Conservation (phyloP, 805 yeast species). For the Pichia manshurica region DNA sequence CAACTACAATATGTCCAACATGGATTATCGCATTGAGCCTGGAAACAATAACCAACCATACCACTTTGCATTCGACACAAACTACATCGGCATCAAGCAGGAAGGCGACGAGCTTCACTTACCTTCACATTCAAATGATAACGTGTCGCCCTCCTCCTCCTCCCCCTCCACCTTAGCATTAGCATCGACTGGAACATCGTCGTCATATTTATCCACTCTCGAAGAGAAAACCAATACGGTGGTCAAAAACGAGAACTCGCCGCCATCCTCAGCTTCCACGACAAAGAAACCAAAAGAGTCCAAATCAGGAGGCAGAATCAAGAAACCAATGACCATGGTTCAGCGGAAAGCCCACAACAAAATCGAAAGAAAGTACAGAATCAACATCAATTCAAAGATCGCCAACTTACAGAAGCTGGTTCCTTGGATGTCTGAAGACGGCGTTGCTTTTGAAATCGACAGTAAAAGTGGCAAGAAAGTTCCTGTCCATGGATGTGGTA, state of each 20-base stretch:
- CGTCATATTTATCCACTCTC: too few relatives aligned
- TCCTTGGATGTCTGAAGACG: conserved; percentile 60
- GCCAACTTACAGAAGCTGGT: conserved; percentile 61
- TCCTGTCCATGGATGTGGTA: too few relatives aligned
- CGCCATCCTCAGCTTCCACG: background rate
- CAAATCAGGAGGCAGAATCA: conserved; percentile 14
- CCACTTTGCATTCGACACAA: background rate
- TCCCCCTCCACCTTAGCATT: too few relatives aligned
- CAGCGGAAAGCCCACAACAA: conserved; percentile 71
- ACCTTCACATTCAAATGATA: too few relatives aligned
- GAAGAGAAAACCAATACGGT: background rate
- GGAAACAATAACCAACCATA: too few relatives aligned
- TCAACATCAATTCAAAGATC: conserved; percentile 66
- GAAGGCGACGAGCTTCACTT: background rate
- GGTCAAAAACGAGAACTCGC: background rate
- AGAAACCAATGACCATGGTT: conserved; percentile 27
- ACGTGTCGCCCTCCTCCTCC: too few relatives aligned
- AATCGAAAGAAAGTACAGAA: conserved; percentile 66
- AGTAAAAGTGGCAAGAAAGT: conserved; percentile 8
- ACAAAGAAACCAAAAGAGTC: background rate
- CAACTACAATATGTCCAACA: too few relatives aligned
- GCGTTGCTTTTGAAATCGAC: conserved; percentile 59
- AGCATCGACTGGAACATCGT: background rate
- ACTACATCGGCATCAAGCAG: background rate
- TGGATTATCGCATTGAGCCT: too few relatives aligned